Percentiles rank a stretch among this genome's conserved stretches.
These are phyloP conservation scores for Alternaria longipes DNA, from an alignment of 2,329 filamentous ascomycete species.

Conservation along the genomic window DNA sequence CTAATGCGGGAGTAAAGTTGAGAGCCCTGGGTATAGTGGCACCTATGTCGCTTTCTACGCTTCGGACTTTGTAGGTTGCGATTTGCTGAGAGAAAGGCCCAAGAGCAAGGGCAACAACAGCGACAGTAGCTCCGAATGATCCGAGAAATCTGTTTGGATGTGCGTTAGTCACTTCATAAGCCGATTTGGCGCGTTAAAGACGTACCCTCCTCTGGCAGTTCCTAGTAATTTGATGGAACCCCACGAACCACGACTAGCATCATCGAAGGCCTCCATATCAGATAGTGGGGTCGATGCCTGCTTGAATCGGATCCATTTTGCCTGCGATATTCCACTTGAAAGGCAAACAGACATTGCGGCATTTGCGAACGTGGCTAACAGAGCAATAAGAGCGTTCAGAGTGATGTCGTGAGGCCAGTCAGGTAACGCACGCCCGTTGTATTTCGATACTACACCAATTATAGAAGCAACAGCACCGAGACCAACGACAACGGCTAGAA, in stretches of 20 bases:
- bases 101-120: constrained; percentile 20
- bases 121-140: constrained; percentile 23
- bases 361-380: constrained; percentile 24
- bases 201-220: constrained; percentile 20
- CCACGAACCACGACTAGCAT: constrained; percentile 26
- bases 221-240: constrained; percentile 18
- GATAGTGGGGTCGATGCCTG: constrained; percentile 13
- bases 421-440: constrained; percentile 23
- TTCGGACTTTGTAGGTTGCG: constrained; percentile 22
- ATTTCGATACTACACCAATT: constrained; percentile 19
- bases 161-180: constrained; percentile 1
- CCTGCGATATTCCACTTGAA: constrained; percentile 24
- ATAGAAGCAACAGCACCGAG: constrained; percentile 20
- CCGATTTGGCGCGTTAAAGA: background rate
- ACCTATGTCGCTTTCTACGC: constrained; percentile 20
- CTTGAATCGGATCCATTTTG: constrained; percentile 26
- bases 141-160: constrained; percentile 15
- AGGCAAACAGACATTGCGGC: constrained; percentile 22
- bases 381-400: constrained; percentile 24
- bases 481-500: constrained; percentile 17
- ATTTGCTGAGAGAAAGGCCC: constrained; percentile 26
- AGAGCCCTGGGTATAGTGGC: constrained; percentile 21
- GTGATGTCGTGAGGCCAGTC: constrained; percentile 26
- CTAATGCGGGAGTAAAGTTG: constrained; percentile 19
- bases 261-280: constrained; percentile 23